phyloP scores from a whole-genome alignment of 2,329 filamentous ascomycete species.

The Phialemoniopsis sp. region DNA sequence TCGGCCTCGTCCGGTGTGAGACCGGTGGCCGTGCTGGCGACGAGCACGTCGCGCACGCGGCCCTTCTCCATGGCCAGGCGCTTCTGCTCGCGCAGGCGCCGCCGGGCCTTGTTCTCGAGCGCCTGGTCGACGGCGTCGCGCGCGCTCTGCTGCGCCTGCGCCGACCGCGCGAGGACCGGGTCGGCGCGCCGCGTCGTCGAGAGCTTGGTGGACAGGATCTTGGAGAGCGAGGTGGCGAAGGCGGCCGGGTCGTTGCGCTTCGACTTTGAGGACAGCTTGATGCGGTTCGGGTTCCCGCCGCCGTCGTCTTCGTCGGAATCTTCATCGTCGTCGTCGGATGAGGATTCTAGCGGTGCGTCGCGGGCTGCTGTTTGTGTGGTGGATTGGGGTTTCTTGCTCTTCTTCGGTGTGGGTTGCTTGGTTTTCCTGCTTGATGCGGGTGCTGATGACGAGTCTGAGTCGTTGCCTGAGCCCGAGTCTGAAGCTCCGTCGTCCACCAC shows the following conservation, averaged over 20 bases:
- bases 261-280: conserved; percentile 38
- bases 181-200: conserved; percentile 77
- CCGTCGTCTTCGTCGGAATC: conserved; percentile 27
- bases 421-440: no score
- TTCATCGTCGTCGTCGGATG: conserved; percentile 29
- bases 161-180: conserved; percentile 85
- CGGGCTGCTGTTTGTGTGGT: conserved; percentile 7
- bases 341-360: no score
- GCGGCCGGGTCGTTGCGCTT: conserved; percentile 91
- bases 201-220: conserved; percentile 88
- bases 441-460: no score
- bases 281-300: conserved; percentile 18
- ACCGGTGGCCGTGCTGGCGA: conserved; percentile 30
- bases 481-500: conserved; percentile 33
- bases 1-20: no score
- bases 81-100: conserved; percentile 56
- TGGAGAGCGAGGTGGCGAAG: conserved; percentile 89
- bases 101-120: conserved; percentile 76
- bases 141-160: conserved; percentile 67
- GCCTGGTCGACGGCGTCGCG: conserved; percentile 70
- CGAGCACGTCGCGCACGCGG: conserved; percentile 80
- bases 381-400: no score
- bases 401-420: no score
- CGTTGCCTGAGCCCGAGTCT: background rate
- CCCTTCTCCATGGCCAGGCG: conserved; percentile 78